Evolutionary conservation across 1,284 basidiomycete species (phyloP).

Genomic region (Albatrellus sp.): DNA sequence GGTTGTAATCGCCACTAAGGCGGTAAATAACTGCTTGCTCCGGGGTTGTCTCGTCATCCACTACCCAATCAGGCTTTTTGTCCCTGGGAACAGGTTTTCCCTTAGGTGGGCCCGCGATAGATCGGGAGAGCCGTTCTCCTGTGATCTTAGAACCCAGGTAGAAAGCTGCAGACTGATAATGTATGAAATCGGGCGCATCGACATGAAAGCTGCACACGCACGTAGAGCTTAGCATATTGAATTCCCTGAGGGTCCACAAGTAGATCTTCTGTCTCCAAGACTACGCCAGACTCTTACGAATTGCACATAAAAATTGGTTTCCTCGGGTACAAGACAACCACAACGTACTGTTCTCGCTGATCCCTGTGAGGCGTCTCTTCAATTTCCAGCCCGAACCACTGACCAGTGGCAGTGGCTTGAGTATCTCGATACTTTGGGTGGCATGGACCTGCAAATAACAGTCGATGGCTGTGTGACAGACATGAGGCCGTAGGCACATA

Average conservation of each 20-base stretch:
- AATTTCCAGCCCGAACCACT: constrained; percentile 60
- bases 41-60: constrained; percentile 55
- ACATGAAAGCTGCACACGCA: constrained; percentile 19
- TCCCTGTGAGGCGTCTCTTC: constrained; percentile 43
- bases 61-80: constrained; percentile 55
- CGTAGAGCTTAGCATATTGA: constrained; percentile 63
- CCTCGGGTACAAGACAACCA: not conserved
- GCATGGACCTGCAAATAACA: constrained; percentile 47
- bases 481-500: constrained; percentile 20
- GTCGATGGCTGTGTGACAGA: not conserved
- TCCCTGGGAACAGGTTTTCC: constrained; percentile 58
- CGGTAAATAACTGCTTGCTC: constrained; percentile 74
- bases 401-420: constrained; percentile 54
- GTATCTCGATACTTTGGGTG: constrained; percentile 59
- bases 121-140: constrained; percentile 55
- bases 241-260: constrained; percentile 53
- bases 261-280: constrained; percentile 50
- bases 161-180: constrained; percentile 50
- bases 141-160: constrained; percentile 66
- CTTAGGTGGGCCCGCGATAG: constrained; percentile 54
- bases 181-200: not conserved
- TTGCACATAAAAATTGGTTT: not conserved
- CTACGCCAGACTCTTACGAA: constrained; percentile 57
- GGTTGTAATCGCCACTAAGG: constrained; percentile 78
- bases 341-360: constrained; percentile 67